phyloP scores from a whole-genome alignment of 2,329 filamentous ascomycete species.

The Pleoardoris graminearum region DNA sequence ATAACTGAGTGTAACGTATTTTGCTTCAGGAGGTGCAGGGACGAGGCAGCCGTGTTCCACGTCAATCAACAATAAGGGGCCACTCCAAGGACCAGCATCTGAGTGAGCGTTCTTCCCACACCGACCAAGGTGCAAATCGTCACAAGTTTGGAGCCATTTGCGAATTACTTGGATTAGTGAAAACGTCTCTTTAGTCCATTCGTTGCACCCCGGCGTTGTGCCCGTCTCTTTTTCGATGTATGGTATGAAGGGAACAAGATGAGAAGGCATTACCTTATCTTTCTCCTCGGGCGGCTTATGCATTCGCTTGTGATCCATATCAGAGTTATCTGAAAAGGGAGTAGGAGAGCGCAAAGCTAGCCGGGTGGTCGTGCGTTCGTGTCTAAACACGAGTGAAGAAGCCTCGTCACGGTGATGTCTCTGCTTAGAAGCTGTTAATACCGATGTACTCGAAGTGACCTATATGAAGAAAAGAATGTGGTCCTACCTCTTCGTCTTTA shows the following conservation, averaged over 20 bases:
- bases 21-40: not conserved
- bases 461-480: no score
- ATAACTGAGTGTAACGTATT: constrained; percentile 21
- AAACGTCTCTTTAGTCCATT: not conserved
- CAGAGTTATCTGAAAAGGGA: no score
- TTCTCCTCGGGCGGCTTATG: no score
- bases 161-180: constrained; percentile 1
- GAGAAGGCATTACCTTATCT: not conserved
- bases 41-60: constrained; percentile 12
- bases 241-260: constrained; percentile 12
- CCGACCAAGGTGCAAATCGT: constrained; percentile 3
- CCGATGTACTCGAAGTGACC: no score
- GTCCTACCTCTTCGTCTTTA: no score
- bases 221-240: constrained; percentile 14
- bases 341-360: no score
- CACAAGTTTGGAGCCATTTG: constrained; percentile 11
- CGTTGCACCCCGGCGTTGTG: not conserved
- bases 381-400: no score
- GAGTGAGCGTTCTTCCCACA: not conserved
- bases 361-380: no score
- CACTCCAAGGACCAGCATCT: not conserved
- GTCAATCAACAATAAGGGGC: constrained; percentile 15
- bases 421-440: no score
- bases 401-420: no score
- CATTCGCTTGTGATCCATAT: no score